These are phyloP conservation scores for Venturia nashicola DNA, from an alignment of 2,329 filamentous ascomycete genomes.

Conservation along the genomic window DNA sequence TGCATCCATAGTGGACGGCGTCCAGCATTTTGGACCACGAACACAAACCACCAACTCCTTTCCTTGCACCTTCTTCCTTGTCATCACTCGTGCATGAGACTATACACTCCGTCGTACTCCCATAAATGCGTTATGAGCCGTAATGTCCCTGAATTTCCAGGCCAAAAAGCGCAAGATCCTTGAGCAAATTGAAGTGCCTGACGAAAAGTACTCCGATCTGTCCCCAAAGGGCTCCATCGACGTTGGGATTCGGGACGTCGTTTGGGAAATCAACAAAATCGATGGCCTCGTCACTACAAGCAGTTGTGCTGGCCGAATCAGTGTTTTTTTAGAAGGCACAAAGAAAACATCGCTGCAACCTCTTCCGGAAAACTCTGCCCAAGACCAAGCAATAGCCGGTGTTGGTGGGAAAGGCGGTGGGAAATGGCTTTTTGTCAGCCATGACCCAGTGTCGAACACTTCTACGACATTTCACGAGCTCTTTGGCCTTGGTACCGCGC, in stretches of 20 bases:
- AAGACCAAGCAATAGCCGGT: slow-evolving; percentile 36
- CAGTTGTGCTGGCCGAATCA: slow-evolving; percentile 79
- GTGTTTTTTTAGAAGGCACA: slow-evolving; percentile 78
- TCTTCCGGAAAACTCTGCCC: slow-evolving; percentile 2
- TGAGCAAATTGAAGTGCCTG: slow-evolving; percentile 53
- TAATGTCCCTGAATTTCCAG: slow-evolving; percentile 19
- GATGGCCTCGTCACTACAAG: slow-evolving; percentile 80
- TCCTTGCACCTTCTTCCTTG: no score
- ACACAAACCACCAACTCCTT: no score
- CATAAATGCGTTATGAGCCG: neutral
- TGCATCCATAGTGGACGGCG: no score
- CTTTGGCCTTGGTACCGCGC: slow-evolving; percentile 12
- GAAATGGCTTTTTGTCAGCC: slow-evolving; percentile 77
- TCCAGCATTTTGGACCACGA: no score
- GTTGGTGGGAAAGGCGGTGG: slow-evolving; percentile 79
- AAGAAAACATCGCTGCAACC: slow-evolving; percentile 14
- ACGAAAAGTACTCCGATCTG: slow-evolving; percentile 62
- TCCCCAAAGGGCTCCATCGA: slow-evolving; percentile 87
- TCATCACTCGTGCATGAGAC: neutral
- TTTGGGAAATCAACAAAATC: slow-evolving; percentile 62
- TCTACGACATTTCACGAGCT: slow-evolving; percentile 11
- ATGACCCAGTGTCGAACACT: slow-evolving; percentile 47
- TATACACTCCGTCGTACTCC: neutral
- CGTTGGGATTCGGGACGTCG: slow-evolving; percentile 61
- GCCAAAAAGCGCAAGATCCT: slow-evolving; percentile 63